phyloP scores from a whole-genome alignment of 2,329 filamentous ascomycete genomes.

The Fonsecaea pedrosoi region DNA sequence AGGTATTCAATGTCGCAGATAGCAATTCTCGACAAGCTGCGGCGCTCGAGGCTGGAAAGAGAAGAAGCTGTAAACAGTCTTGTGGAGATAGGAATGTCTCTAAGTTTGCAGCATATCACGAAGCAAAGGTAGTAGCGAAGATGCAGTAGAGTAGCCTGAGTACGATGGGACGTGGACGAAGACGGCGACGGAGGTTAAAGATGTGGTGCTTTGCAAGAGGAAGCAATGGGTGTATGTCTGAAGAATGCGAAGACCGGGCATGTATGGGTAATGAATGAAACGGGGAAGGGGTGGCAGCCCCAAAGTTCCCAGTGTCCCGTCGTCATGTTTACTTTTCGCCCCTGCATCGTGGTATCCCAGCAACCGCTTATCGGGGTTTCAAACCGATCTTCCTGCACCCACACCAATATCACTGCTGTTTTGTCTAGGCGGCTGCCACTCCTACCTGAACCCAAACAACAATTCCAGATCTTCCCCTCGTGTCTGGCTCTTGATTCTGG shows the following conservation, averaged over 20 bases:
- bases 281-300: neutral
- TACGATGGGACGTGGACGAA: constrained; percentile 2
- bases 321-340: constrained; percentile 9
- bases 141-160: constrained; percentile 15
- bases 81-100: constrained; percentile 17
- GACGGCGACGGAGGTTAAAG: constrained; percentile 17
- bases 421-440: neutral
- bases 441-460: neutral
- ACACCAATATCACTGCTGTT: neutral
- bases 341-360: constrained; percentile 9
- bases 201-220: constrained; percentile 8
- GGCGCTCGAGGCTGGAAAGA: constrained; percentile 5
- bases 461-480: neutral
- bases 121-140: constrained; percentile 16
- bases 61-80: constrained; percentile 21
- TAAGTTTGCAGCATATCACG: constrained; percentile 29
- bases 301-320: neutral
- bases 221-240: constrained; percentile 11
- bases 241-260: constrained; percentile 9
- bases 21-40: constrained; percentile 3
- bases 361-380: constrained; percentile 2
- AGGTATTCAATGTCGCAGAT: neutral
- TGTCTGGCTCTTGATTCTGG: neutral
- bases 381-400: neutral
- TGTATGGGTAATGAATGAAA: constrained; percentile 19